A percentile compares a stretch with the other conserved stretches of the same genome.
Evolutionary conservation across 1,284 basidiomycete genomes (phyloP).

Genomic region (Microbotryum lychnidis-dioicae): DNA sequence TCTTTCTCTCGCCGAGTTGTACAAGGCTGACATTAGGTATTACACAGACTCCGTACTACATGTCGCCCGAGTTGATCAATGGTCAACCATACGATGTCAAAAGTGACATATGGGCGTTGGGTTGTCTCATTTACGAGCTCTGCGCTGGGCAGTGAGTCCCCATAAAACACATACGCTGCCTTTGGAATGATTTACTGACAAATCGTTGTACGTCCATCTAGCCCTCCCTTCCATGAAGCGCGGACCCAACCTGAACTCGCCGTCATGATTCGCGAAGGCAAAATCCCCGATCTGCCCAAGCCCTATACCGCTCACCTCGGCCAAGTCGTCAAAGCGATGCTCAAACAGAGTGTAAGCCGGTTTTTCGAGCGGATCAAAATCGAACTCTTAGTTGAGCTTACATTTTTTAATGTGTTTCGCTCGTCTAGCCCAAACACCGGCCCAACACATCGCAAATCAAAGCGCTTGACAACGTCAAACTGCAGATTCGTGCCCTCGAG

Average conservation of each 20-base stretch:
- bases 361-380: no score
- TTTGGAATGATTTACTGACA: not conserved
- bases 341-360: conserved; percentile 61
- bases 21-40: conserved; percentile 1
- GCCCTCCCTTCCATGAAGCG: conserved; percentile 81
- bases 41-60: conserved; percentile 86
- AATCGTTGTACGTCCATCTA: conserved; percentile 4
- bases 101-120: conserved; percentile 95
- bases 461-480: conserved; percentile 34
- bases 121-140: conserved; percentile 90
- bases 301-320: conserved; percentile 66
- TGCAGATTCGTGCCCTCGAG: conserved; percentile 50
- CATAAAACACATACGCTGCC: not conserved
- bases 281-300: conserved; percentile 74
- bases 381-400: no score
- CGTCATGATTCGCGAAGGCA: conserved; percentile 70
- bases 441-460: conserved; percentile 36
- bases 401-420: no score
- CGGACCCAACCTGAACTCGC: conserved; percentile 77
- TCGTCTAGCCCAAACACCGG: conserved; percentile 33
- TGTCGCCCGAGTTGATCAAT: conserved; percentile 95
- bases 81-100: conserved; percentile 95
- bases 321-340: conserved; percentile 73
- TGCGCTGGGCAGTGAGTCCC: conserved; percentile 64
- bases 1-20: not conserved